phyloP scores from a whole-genome alignment of 1,284 basidiomycete genomes.

The Wallemia mellicola region DNA sequence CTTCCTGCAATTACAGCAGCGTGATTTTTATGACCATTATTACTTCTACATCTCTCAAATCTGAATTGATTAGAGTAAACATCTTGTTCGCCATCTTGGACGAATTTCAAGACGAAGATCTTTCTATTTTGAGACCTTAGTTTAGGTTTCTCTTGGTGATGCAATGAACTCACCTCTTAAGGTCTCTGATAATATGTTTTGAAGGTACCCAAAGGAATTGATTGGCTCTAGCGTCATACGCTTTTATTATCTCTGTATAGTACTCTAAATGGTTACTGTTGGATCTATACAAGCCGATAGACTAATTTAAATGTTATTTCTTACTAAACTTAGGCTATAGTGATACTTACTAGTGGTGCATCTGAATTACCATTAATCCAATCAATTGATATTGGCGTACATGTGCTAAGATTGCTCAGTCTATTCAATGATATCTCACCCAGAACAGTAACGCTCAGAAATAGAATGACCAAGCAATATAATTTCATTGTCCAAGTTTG shows the following conservation, averaged over 20 bases:
- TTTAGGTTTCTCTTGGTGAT: no score
- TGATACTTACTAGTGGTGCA: not conserved
- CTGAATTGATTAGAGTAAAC: not conserved
- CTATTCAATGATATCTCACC: not conserved
- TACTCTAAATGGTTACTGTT: no score
- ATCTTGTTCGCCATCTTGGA: not conserved
- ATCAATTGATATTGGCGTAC: not conserved
- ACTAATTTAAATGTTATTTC: no score
- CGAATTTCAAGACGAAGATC: not conserved
- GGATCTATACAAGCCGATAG: not conserved
- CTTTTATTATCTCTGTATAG: not conserved
- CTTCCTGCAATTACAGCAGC: not conserved
- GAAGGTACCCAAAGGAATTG: not conserved
- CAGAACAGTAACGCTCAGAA: no score
- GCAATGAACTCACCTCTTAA: no score
- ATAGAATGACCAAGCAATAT: no score
- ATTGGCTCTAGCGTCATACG: not conserved
- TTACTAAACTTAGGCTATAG: no score
- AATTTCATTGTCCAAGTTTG: no score
- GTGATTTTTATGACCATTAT: not conserved
- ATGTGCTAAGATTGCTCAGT: not conserved
- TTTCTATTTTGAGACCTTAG: no score
- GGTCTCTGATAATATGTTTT: not conserved
- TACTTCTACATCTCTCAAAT: not conserved
- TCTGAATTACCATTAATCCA: not conserved